Evolutionary conservation across 2,329 filamentous ascomycete genomes (phyloP).

Genomic region (Fusarium brevicatenulatum): DNA sequence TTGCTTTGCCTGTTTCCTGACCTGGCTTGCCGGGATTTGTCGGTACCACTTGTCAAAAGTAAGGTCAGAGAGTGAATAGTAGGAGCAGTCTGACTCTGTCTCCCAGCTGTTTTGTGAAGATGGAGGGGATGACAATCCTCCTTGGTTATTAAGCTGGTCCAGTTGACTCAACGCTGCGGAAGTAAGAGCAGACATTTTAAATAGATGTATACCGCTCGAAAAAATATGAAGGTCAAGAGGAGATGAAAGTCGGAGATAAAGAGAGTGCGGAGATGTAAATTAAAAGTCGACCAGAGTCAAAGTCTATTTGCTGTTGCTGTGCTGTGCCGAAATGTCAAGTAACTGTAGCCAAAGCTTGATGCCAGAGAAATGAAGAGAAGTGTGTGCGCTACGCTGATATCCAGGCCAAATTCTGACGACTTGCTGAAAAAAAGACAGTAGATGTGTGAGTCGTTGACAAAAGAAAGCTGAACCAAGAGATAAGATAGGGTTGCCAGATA

Average conservation of each 20-base stretch:
- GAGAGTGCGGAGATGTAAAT: fast-evolving
- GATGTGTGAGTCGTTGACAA: neutral
- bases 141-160: neutral
- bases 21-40: constrained; percentile 9
- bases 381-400: neutral
- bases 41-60: constrained; percentile 6
- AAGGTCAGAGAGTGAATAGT: constrained; percentile 11
- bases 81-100: constrained; percentile 9
- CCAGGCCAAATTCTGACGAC: no score
- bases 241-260: neutral
- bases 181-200: constrained; percentile 2
- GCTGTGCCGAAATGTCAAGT: fast-evolving
- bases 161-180: neutral
- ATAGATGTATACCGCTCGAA: no score
- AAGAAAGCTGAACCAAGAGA: neutral
- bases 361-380: neutral
- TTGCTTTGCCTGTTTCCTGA: constrained; percentile 8
- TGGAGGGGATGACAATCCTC: neutral
- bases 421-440: neutral
- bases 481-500: neutral
- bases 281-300: neutral
- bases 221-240: fast-evolving
- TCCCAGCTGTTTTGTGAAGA: neutral
- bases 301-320: neutral
- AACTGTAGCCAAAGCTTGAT: neutral